Conservation (phyloP, 768 basidiomycete species). For the Agrocybe pediades region DNA sequence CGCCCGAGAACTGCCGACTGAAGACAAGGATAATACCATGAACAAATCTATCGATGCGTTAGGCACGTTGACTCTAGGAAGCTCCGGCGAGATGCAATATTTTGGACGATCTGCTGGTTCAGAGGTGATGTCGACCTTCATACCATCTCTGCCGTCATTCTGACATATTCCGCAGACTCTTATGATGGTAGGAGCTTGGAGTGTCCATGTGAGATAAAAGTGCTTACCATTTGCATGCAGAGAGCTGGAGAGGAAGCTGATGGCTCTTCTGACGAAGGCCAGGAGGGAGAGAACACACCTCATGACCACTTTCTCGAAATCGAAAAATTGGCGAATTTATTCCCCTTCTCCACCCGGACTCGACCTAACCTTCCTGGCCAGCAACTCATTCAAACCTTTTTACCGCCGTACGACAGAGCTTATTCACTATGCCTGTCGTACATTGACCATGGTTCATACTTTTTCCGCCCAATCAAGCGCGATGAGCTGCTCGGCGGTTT, state of each 20-base stretch:
- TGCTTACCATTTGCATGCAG: neutral
- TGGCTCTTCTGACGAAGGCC: constrained; percentile 20
- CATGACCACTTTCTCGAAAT: constrained; percentile 25
- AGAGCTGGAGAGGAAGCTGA: constrained; percentile 36
- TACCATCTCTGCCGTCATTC: neutral
- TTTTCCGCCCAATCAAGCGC: constrained; percentile 51
- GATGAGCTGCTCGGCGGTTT: constrained; percentile 46
- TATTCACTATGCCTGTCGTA: constrained; percentile 41
- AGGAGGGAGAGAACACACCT: constrained; percentile 5
- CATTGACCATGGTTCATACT: constrained; percentile 46
- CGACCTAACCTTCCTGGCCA: constrained; percentile 30
- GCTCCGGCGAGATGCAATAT: constrained; percentile 62
- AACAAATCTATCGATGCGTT: constrained; percentile 51
- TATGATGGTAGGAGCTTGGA: constrained; percentile 36
- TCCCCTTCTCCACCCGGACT: constrained; percentile 39
- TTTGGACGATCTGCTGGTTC: constrained; percentile 67
- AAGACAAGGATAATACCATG: constrained; percentile 35
- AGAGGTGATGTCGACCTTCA: constrained; percentile 39
- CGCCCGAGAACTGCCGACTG: constrained; percentile 18
- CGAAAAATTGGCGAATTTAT: constrained; percentile 38
- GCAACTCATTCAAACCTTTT: constrained; percentile 36
- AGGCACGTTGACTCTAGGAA: constrained; percentile 64
- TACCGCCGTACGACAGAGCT: constrained; percentile 49
- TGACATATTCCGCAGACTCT: constrained; percentile 30
- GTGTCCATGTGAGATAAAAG: neutral